phyloP scores from a whole-genome alignment of 805 yeast genomes.

The Yamadazyma laniorum region DNA sequence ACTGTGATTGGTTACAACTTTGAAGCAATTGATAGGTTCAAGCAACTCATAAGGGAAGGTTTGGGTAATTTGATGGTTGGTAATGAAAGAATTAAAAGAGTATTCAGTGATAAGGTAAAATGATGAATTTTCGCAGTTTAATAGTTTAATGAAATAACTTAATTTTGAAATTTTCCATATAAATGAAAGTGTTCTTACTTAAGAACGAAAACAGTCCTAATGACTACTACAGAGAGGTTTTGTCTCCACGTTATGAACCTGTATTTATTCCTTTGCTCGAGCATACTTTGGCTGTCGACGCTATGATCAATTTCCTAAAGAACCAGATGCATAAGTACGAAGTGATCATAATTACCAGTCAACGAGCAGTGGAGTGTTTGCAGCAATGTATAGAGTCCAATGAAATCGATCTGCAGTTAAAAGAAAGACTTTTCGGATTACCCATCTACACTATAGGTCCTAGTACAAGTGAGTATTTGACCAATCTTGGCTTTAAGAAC shows the following conservation, averaged over 20 bases:
- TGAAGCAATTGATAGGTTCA: constrained; percentile 33
- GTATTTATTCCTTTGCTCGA: constrained; percentile 70
- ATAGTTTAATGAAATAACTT: constrained; percentile 4
- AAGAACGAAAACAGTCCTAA: constrained; percentile 69
- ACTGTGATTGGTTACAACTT: constrained; percentile 40
- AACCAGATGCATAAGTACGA: constrained; percentile 35
- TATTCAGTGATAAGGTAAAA: constrained; percentile 22
- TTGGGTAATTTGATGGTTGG: constrained; percentile 45
- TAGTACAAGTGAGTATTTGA: constrained; percentile 65
- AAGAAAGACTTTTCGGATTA: constrained; percentile 37
- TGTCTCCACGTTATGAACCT: constrained; percentile 20
- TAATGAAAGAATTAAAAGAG: constrained; percentile 39
- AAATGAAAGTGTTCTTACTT: constrained; percentile 47
- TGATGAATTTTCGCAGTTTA: constrained; percentile 4
- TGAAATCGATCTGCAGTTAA: constrained; percentile 7
- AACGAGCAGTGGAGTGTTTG: constrained; percentile 84
- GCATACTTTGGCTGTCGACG: constrained; percentile 53
- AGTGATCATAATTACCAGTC: constrained; percentile 74
- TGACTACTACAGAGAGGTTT: constrained; percentile 53
- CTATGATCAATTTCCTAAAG: constrained; percentile 44
- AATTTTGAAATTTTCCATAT: background rate
- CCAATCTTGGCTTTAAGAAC: constrained; percentile 59
- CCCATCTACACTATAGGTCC: constrained; percentile 90
- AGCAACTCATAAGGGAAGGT: constrained; percentile 32
- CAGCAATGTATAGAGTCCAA: constrained; percentile 41